phyloP scores from a whole-genome alignment of 371 early-diverging fungal species.

The Polyrhizophydium stewartii region DNA sequence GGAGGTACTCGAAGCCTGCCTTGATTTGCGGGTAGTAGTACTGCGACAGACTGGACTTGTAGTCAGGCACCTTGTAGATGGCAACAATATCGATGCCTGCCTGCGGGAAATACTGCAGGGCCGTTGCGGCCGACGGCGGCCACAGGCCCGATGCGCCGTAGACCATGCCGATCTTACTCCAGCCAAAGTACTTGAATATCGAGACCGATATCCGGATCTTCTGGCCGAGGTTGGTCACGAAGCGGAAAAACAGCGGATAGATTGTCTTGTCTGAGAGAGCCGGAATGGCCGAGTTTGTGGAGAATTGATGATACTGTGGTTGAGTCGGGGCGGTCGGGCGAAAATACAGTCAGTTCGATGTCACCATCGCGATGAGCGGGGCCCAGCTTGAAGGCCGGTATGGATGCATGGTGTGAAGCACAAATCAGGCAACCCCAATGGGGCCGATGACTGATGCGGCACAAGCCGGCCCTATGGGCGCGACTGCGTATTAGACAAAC shows the following conservation, averaged over 20 bases:
- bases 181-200: slow-evolving; percentile 1
- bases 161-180: background rate
- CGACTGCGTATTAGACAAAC: no score
- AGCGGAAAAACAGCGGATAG: slow-evolving; percentile 1
- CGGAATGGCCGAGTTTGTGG: no score
- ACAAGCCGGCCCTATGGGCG: no score
- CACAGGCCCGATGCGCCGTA: background rate
- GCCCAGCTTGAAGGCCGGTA: no score
- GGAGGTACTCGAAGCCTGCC: background rate
- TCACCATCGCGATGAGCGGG: no score
- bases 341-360: no score
- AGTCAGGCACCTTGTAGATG: background rate
- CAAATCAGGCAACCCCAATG: no score
- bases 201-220: background rate
- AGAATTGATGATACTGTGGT: no score
- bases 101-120: background rate
- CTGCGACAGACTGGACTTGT: background rate
- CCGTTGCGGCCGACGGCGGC: background rate
- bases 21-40: background rate
- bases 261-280: no score
- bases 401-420: no score
- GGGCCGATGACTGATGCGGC: no score
- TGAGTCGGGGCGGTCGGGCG: no score
- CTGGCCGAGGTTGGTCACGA: background rate
- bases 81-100: background rate